Evolutionary conservation across 2,329 filamentous ascomycete genomes (phyloP).

Genomic region (Fusarium devonianum): DNA sequence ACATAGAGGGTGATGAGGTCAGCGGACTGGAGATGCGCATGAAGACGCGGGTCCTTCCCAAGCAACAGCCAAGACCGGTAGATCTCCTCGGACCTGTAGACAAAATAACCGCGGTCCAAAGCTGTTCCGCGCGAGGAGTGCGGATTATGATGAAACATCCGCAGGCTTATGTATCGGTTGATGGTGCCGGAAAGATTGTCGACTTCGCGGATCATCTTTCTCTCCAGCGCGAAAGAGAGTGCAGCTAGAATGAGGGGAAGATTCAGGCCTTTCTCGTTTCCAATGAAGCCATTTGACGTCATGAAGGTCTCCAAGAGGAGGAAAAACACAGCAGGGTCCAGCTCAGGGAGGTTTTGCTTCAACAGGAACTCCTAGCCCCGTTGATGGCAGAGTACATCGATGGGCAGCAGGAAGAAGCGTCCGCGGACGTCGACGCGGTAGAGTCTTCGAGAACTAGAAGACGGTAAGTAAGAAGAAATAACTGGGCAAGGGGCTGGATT

Average conservation of each 20-base stretch:
- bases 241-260: constrained; percentile 34
- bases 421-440: neutral
- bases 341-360: neutral
- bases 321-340: constrained; percentile 29
- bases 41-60: neutral
- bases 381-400: constrained; percentile 1
- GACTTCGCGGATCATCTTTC: constrained; percentile 26
- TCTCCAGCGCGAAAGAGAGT: constrained; percentile 19
- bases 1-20: constrained; percentile 13
- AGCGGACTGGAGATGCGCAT: neutral
- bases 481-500: neutral
- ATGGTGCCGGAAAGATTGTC: constrained; percentile 27
- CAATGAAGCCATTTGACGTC: constrained; percentile 25
- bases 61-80: constrained; percentile 33
- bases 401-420: constrained; percentile 1
- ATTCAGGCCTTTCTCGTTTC: constrained; percentile 33
- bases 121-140: neutral
- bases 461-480: too few relatives aligned
- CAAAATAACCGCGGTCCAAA: constrained; percentile 23
- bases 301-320: constrained; percentile 31
- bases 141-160: constrained; percentile 37
- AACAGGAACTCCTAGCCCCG: constrained; percentile 19
- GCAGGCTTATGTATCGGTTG: constrained; percentile 33
- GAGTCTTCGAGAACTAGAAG: neutral
- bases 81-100: constrained; percentile 38